Conservation (phyloP, 257 asterid genomes). For the Craterostigma plantagineum region DNA sequence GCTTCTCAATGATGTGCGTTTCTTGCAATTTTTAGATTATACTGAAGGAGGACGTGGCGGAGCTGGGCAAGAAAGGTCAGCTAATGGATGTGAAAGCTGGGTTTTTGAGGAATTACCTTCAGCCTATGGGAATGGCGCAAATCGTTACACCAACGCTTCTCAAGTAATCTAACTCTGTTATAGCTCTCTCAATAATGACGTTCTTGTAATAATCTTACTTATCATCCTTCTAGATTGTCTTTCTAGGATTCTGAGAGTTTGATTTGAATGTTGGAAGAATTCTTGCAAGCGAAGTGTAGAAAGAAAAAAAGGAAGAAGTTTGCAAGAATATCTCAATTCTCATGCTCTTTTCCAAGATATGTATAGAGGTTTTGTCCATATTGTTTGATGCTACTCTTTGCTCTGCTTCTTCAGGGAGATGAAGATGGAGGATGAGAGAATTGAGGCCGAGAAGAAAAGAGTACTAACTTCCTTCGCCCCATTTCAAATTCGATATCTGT, state of each 20-base stretch:
- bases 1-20: not conserved
- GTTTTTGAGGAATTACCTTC: constrained; percentile 56
- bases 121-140: constrained; percentile 63
- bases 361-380: too few relatives aligned
- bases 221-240: too few relatives aligned
- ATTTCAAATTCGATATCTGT: too few relatives aligned
- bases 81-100: constrained; percentile 85
- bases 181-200: not conserved
- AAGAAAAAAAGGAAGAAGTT: too few relatives aligned
- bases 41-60: constrained; percentile 71
- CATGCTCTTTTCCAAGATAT: too few relatives aligned
- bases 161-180: constrained; percentile 25
- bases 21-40: constrained; percentile 34
- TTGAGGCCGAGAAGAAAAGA: constrained; percentile 89
- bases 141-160: constrained; percentile 61
- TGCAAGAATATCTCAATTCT: too few relatives aligned
- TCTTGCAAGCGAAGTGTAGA: too few relatives aligned
- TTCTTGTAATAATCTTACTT: not conserved
- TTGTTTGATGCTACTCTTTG: not conserved
- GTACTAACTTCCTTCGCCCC: constrained; percentile 23
- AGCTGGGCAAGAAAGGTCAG: constrained; percentile 81
- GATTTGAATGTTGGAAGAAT: too few relatives aligned
- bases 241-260: too few relatives aligned
- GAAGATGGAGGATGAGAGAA: constrained; percentile 92
- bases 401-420: constrained; percentile 66